Base-by-base conservation (phyloP, 345 rosid genomes). In the Balakata baccata region DNA sequence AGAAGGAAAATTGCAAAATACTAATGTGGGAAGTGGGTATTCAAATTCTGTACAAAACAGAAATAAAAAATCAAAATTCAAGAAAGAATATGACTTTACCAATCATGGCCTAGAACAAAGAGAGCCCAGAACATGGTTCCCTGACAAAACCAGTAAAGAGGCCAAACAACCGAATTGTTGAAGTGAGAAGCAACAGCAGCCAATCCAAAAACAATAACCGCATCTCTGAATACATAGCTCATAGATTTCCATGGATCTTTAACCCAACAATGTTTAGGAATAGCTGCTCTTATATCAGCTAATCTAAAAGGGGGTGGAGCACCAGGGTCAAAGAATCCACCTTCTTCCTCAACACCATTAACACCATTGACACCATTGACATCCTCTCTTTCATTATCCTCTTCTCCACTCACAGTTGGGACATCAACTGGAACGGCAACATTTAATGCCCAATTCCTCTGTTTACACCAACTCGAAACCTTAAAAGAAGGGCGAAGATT, bases 91-190 rank as follows among this genome's bases (percentile, higher is more conserved):
- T 4, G 29, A 43, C 4, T 25, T 57, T 83, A 93, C 98, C 98
- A 91, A 76, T 94, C 98, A 84, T 94, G 98, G 10, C 97, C 97
- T 37, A 94, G 97, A 81, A 94, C 98, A 79, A 94, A 94, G 71
- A 94, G 86, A 73, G 94, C 98, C 98, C 98, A 94, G 63, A 91
- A 94, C 97, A 94, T 94, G 49, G 98, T 94, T 54, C 97, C 98
- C 74, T 94, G 98, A 74, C 87, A 91, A 17, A 81, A 39, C 98
- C 98, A 94, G 69, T 92, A 94, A 53, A 94, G 89, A 45, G 97
- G 98, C 98, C 98, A 94, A 80, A 86, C 88, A 45, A 81, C 54
- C 97, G 92, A 92, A 51, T 75, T 84, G 76, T 92, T 88, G 67
- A 88, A 78, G 59, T 78, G 83, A 76, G 89, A 84, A 75, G 96